A percentile compares a stretch with the other conserved stretches of the same genome.
Conservation (phyloP, 805 yeast genomes). For the Hemisphaericaspora nanyangensis region DNA sequence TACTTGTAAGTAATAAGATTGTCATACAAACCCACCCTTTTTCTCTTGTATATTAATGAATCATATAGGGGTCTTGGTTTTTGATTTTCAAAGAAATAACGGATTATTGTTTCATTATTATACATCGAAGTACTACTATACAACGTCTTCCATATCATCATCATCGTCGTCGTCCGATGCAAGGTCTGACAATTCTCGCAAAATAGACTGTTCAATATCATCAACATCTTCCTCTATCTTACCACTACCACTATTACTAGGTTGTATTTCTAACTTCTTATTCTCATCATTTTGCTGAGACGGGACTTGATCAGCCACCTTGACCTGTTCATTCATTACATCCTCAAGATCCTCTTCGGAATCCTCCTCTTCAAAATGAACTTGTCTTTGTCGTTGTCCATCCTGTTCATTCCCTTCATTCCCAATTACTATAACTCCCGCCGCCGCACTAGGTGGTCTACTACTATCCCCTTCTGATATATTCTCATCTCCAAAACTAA, state of each 20-base stretch:
- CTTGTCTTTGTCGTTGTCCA: not conserved
- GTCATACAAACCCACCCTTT: too few species aligned
- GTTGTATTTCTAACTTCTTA: conserved; percentile 4
- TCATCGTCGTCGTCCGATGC: conserved; percentile 4
- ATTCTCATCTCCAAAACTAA: not conserved
- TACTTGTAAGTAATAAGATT: too few species aligned
- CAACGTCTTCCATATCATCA: conserved; percentile 6
- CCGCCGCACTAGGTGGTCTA: not conserved
- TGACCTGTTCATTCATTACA: not conserved
- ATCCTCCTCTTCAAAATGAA: not conserved
- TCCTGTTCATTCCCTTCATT: not conserved
- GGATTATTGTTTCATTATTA: too few species aligned
- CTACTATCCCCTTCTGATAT: not conserved
- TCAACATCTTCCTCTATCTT: not conserved
- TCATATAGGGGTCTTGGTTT: too few species aligned
- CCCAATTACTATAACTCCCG: not conserved
- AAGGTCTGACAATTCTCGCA: not conserved
- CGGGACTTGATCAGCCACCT: not conserved
- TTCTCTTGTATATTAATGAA: too few species aligned
- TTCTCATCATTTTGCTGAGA: conserved; percentile 7
- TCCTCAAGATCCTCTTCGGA: not conserved
- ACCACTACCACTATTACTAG: not conserved
- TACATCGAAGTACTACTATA: too few species aligned
- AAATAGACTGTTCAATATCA: conserved; percentile 2
- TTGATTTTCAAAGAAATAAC: too few species aligned